phyloP scores from a whole-genome alignment of 495 filamentous ascomycete species.

The Xylaria intraflava region DNA sequence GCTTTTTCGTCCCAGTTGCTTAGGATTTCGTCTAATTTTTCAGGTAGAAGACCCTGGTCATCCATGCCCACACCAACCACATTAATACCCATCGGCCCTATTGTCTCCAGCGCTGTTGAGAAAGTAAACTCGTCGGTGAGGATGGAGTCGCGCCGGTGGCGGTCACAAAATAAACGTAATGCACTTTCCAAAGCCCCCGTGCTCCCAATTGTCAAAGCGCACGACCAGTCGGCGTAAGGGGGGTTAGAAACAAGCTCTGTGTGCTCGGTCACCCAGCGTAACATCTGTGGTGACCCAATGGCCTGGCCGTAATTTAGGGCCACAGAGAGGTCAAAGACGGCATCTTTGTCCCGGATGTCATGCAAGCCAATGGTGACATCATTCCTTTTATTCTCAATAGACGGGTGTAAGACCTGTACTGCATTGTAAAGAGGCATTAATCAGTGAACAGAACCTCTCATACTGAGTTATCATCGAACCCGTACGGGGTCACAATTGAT shows the following conservation, averaged over 20 bases:
- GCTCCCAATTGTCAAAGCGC: constrained; percentile 65
- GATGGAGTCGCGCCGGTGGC: constrained; percentile 59
- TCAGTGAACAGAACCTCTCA: not conserved
- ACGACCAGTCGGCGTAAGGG: constrained; percentile 80
- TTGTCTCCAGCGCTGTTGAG: constrained; percentile 73
- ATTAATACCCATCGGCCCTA: constrained; percentile 65
- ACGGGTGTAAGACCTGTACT: constrained; percentile 34
- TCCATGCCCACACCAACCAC: constrained; percentile 74
- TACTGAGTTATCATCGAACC: not conserved
- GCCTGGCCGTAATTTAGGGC: constrained; percentile 88
- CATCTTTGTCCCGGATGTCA: constrained; percentile 53
- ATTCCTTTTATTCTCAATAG: constrained; percentile 47
- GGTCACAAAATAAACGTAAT: constrained; percentile 68
- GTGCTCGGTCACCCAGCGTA: constrained; percentile 88
- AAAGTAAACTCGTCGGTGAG: constrained; percentile 87
- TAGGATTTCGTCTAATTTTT: constrained; percentile 58
- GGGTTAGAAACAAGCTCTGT: constrained; percentile 73
- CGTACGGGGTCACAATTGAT: not conserved
- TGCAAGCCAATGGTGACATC: constrained; percentile 69
- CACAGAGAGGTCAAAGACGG: constrained; percentile 61
- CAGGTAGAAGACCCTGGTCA: constrained; percentile 64
- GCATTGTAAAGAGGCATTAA: not conserved
- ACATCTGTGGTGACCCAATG: constrained; percentile 74
- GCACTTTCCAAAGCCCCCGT: constrained; percentile 72
- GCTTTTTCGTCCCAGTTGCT: constrained; percentile 55